Evolutionary conservation across 257 asterid genomes (phyloP).

Genomic region (Ilex aquifolium): DNA sequence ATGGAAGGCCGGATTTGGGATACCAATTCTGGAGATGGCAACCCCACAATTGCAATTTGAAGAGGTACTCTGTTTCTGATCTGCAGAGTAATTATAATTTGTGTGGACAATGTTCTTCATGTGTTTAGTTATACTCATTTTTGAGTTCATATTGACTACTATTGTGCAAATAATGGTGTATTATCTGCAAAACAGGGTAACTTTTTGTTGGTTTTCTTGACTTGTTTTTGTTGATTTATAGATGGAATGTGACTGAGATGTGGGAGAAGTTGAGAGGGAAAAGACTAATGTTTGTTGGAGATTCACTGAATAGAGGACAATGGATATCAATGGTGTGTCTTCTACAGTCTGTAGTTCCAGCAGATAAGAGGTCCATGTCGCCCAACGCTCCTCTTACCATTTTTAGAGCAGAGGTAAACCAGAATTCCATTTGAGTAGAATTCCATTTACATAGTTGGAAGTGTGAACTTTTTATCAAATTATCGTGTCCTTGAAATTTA

Average conservation of each 20-base stretch:
- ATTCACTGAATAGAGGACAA: conserved; percentile 87
- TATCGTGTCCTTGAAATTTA: no score
- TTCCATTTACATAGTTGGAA: neutral
- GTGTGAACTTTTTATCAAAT: neutral
- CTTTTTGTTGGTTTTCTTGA: neutral
- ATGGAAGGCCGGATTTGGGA: conserved; percentile 54
- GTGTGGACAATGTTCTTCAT: no score
- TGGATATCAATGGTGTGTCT: conserved; percentile 95
- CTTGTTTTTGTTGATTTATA: conserved; percentile 21
- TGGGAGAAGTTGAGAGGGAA: conserved; percentile 94
- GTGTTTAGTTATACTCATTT: neutral
- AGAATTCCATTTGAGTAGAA: neutral
- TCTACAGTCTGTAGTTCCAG: conserved; percentile 61
- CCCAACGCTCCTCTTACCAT: conserved; percentile 83
- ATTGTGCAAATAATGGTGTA: neutral
- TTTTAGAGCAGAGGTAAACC: conserved; percentile 75
- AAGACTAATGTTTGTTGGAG: conserved; percentile 92
- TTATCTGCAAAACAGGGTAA: neutral
- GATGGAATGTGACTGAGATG: conserved; percentile 83
- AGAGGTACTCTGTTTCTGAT: conserved; percentile 22
- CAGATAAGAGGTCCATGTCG: conserved; percentile 59
- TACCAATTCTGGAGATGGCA: conserved; percentile 91
- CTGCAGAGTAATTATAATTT: neutral
- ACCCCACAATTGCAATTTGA: conserved; percentile 58
- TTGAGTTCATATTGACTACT: no score